Evolutionary conservation across 176 grass and related monocot species (phyloP).

Genomic region (Phoenix roebelenii): DNA sequence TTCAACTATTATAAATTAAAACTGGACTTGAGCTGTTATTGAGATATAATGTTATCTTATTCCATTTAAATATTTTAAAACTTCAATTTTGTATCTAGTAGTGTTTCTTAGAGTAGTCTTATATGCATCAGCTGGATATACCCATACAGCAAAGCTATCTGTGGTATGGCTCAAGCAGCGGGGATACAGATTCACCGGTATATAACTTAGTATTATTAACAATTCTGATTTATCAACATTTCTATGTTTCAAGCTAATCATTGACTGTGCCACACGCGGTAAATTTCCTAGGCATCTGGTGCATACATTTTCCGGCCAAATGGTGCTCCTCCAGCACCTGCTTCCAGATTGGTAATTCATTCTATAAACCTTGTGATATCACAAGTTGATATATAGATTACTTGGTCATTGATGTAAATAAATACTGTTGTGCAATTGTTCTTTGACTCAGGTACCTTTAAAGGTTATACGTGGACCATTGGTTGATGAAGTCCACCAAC

Average conservation of each 20-base stretch:
- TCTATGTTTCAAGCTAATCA: too few species aligned
- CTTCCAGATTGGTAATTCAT: slow-evolving; percentile 56
- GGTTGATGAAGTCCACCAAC: slow-evolving; percentile 78
- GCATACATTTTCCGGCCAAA: slow-evolving; percentile 87
- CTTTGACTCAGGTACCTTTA: slow-evolving; percentile 33
- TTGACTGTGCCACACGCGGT: not conserved
- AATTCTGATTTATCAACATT: too few species aligned
- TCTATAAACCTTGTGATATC: too few species aligned
- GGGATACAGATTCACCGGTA: slow-evolving; percentile 69
- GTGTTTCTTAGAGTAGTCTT: too few species aligned
- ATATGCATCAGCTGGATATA: slow-evolving; percentile 54
- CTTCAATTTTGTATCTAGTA: too few species aligned
- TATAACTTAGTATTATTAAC: not conserved
- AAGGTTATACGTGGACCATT: slow-evolving; percentile 63
- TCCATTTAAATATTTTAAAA: too few species aligned
- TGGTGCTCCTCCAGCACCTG: slow-evolving; percentile 38
- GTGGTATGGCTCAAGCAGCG: slow-evolving; percentile 62
- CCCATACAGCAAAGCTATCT: slow-evolving; percentile 74
- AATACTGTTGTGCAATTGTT: too few species aligned
- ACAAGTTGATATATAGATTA: slow-evolving; percentile 15
- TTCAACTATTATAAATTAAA: too few species aligned
- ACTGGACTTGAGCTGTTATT: too few species aligned
- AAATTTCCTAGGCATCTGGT: slow-evolving; percentile 59
- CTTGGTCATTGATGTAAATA: too few species aligned
- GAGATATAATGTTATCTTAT: too few species aligned